These are phyloP conservation scores for Jaenimonas drosophilae DNA, from an alignment of 208 protist genomes.

Conservation along the genomic window DNA sequence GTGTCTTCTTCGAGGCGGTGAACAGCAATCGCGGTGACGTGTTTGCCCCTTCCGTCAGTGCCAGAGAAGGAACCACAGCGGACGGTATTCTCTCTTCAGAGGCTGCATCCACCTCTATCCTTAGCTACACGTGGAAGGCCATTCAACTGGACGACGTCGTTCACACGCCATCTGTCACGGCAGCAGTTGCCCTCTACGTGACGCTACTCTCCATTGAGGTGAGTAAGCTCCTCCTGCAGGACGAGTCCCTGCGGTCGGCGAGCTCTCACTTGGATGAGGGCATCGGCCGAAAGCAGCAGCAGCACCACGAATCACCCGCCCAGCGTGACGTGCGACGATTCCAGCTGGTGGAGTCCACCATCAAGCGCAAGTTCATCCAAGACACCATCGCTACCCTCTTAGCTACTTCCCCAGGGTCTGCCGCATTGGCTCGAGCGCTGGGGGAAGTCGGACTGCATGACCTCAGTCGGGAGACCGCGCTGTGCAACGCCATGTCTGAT, in stretches of 20 bases:
- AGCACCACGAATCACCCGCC: background rate
- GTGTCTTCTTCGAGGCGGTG: conserved; percentile 48
- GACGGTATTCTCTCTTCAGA: conserved; percentile 17
- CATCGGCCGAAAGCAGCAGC: conserved; percentile 2
- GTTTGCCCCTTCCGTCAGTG: conserved; percentile 64
- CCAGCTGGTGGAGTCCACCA: conserved; percentile 12
- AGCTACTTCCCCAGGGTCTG: conserved; percentile 6
- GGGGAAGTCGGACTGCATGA: conserved; percentile 19
- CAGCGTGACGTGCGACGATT: background rate
- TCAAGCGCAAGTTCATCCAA: conserved; percentile 35
- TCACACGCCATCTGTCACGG: conserved; percentile 51
- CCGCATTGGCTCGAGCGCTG: conserved; percentile 24
- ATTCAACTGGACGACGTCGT: conserved; percentile 50
- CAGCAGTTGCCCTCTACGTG: conserved; percentile 58
- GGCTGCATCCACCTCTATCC: conserved; percentile 15
- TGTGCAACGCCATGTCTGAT: conserved; percentile 65
- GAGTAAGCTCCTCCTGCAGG: conserved; percentile 14
- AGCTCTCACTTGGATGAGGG: conserved; percentile 33
- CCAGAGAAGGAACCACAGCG: conserved; percentile 31
- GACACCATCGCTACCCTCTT: conserved; percentile 18
- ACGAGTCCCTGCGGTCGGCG: background rate
- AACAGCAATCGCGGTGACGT: conserved; percentile 28
- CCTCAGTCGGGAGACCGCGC: conserved; percentile 41
- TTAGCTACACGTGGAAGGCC: conserved; percentile 58
- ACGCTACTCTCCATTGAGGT: conserved; percentile 30